These are phyloP conservation scores for Westerdykella ornata DNA, from an alignment of 2,329 filamentous ascomycete genomes.

Conservation along the genomic window DNA sequence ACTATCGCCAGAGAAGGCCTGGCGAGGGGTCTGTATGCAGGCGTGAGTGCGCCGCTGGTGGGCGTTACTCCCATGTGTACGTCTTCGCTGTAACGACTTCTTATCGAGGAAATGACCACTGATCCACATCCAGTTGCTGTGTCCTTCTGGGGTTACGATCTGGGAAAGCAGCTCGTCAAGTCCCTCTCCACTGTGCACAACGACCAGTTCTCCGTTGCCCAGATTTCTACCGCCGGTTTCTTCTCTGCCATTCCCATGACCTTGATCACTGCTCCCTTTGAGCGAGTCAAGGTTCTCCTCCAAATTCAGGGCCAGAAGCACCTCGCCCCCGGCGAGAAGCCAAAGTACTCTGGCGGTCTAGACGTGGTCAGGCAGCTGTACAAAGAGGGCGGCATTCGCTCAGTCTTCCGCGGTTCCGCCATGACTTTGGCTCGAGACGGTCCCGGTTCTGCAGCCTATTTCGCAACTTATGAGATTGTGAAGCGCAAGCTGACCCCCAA, in stretches of 20 bases:
- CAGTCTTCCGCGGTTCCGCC: constrained; percentile 82
- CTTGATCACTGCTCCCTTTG: constrained; percentile 94
- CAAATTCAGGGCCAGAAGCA: constrained; percentile 92
- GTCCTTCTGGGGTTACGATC: constrained; percentile 79
- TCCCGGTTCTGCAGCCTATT: constrained; percentile 89
- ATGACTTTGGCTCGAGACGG: constrained; percentile 93
- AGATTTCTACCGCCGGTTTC: constrained; percentile 87
- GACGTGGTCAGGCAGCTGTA: constrained; percentile 94
- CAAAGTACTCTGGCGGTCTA: constrained; percentile 76
- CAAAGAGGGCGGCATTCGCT: constrained; percentile 79
- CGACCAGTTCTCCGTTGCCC: constrained; percentile 69
- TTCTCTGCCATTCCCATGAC: constrained; percentile 97
- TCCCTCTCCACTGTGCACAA: constrained; percentile 59
- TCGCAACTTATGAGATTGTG: constrained; percentile 93
- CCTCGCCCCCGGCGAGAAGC: constrained; percentile 82
- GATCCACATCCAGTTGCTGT: constrained; percentile 49
- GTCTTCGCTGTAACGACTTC: constrained; percentile 35
- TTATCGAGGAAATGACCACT: neutral
- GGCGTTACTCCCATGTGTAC: constrained; percentile 98
- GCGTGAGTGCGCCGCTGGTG: constrained; percentile 87
- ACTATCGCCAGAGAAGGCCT: constrained; percentile 83
- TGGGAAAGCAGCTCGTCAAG: constrained; percentile 84
- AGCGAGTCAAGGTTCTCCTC: constrained; percentile 96
- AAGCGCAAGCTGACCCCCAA: constrained; percentile 81
- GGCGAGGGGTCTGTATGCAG: constrained; percentile 78